Evolutionary conservation across 345 rosid genomes (phyloP).

Genomic region (Salix brachista): DNA sequence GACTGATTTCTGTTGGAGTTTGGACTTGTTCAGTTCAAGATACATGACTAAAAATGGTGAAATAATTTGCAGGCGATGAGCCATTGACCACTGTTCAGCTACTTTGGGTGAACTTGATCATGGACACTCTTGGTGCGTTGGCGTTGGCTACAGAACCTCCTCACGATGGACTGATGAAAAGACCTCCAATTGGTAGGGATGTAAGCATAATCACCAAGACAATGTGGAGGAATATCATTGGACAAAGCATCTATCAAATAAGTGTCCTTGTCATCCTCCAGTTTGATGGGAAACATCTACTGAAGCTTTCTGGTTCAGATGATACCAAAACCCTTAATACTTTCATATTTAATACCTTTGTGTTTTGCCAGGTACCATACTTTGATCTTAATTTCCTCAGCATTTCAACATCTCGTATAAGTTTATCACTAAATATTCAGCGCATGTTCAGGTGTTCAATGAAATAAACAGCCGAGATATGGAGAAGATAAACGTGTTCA

Average conservation of each 20-base stretch:
- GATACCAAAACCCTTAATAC: slow-evolving; percentile 57
- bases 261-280: slow-evolving; percentile 49
- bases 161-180: slow-evolving; percentile 60
- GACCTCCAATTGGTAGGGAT: slow-evolving; percentile 58
- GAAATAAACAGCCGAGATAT: slow-evolving; percentile 76
- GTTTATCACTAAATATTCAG: neutral
- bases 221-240: slow-evolving; percentile 82
- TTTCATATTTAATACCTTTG: slow-evolving; percentile 67
- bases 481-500: slow-evolving; percentile 62
- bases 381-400: neutral
- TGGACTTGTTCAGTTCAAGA: neutral
- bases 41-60: neutral
- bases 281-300: slow-evolving; percentile 48
- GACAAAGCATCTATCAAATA: slow-evolving; percentile 70
- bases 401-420: neutral
- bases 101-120: slow-evolving; percentile 87
- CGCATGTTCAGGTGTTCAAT: slow-evolving; percentile 54
- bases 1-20: neutral
- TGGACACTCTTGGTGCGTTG: slow-evolving; percentile 86
- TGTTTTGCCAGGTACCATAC: slow-evolving; percentile 59
- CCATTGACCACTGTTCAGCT: slow-evolving; percentile 80
- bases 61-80: slow-evolving; percentile 47
- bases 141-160: slow-evolving; percentile 88
- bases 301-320: slow-evolving; percentile 48
- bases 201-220: slow-evolving; percentile 50